phyloP scores from a whole-genome alignment of 192 early-diverging fungal genomes.

The Linnemannia exigua region DNA sequence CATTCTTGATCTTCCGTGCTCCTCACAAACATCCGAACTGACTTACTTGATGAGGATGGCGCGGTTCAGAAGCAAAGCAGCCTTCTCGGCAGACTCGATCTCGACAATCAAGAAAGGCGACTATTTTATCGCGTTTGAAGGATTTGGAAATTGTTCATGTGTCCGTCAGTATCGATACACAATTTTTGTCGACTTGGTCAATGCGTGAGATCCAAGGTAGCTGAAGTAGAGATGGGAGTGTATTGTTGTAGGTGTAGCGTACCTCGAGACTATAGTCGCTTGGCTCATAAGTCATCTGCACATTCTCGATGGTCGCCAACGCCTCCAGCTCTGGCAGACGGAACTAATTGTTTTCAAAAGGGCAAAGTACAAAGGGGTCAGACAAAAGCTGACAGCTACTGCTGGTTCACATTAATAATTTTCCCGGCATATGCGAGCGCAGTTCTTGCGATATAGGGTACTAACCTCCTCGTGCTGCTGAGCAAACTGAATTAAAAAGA shows the following conservation, averaged over 20 bases:
- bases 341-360: conserved; percentile 73
- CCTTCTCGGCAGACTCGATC: conserved; percentile 77
- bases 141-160: background rate
- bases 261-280: conserved; percentile 74
- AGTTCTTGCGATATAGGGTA: background rate
- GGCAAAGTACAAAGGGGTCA: background rate
- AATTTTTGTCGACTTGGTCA: background rate
- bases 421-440: no score
- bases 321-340: conserved; percentile 88
- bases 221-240: background rate
- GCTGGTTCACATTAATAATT: background rate
- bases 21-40: background rate
- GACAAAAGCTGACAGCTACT: background rate
- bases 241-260: no score
- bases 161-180: background rate
- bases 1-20: background rate
- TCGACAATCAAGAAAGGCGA: conserved; percentile 86
- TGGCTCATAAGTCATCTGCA: conserved; percentile 74
- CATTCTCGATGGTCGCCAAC: conserved; percentile 82
- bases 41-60: conserved; percentile 87
- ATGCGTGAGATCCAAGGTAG: background rate
- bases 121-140: conserved; percentile 59
- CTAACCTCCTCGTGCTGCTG: conserved; percentile 65
- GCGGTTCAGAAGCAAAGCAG: conserved; percentile 79
- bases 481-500: conserved; percentile 81